phyloP scores from a whole-genome alignment of 2,329 filamentous ascomycete species.

The Apiospora hydei region DNA sequence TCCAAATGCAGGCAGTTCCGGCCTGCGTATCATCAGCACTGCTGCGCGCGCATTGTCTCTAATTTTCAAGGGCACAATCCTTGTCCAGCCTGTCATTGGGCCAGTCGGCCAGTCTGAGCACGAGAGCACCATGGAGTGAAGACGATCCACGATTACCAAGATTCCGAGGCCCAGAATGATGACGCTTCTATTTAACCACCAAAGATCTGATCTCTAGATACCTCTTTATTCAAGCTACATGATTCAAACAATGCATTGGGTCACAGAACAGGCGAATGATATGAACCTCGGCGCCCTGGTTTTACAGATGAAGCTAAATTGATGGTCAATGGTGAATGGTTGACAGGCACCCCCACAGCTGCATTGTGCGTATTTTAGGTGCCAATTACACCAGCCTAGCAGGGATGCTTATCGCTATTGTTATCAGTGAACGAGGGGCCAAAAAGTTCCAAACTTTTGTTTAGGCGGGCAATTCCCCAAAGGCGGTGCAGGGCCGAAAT shows the following conservation, averaged over 20 bases:
- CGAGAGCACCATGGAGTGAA: background rate
- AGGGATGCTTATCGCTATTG: slow-evolving; percentile 24
- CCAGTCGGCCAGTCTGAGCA: background rate
- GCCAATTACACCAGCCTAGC: background rate
- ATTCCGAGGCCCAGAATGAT: background rate
- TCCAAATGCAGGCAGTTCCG: background rate
- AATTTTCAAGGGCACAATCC: slow-evolving; percentile 11
- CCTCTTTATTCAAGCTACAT: background rate
- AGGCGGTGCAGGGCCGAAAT: background rate
- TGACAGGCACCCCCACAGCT: background rate
- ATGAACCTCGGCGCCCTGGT: background rate
- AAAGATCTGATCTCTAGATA: background rate
- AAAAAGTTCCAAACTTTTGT: slow-evolving; percentile 26
- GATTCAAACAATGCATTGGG: background rate
- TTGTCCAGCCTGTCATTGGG: background rate
- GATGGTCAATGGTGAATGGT: slow-evolving; percentile 4
- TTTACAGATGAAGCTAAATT: slow-evolving; percentile 13
- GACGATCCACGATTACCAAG: background rate
- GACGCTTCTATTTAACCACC: background rate
- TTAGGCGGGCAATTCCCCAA: slow-evolving; percentile 10
- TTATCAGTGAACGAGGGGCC: slow-evolving; percentile 25
- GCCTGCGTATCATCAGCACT: background rate
- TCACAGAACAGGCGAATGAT: background rate
- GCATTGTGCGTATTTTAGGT: background rate
- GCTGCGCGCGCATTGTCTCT: background rate